phyloP scores from a whole-genome alignment of 2,329 filamentous ascomycete genomes.

The Tolypocladium nubicola region DNA sequence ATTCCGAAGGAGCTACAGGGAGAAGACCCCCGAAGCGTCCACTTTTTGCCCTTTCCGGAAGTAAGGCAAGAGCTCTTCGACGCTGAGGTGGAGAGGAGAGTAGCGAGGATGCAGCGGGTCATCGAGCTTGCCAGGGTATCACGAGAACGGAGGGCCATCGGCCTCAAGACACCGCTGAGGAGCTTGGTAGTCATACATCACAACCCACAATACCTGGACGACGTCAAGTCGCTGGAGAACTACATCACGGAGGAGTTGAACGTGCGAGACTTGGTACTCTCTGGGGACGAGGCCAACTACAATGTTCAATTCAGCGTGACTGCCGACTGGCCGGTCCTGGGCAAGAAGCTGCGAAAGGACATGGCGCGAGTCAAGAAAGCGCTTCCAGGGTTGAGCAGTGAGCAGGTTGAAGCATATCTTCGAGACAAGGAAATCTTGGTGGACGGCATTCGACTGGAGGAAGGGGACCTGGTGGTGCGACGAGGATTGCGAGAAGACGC shows the following conservation, averaged over 20 bases:
- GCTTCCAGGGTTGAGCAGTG: conserved; percentile 65
- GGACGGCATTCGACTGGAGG: conserved; percentile 73
- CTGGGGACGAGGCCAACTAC: conserved; percentile 80
- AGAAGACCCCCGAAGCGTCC: conserved; percentile 74
- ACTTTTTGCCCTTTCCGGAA: conserved; percentile 85
- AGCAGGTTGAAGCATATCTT: conserved; percentile 73
- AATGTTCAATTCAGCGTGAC: conserved; percentile 83
- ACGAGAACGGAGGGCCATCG: conserved; percentile 73
- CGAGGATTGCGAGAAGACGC: conserved; percentile 66
- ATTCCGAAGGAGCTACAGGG: conserved; percentile 62
- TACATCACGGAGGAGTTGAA: conserved; percentile 93
- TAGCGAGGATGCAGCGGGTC: conserved; percentile 87
- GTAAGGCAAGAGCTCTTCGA: conserved; percentile 85
- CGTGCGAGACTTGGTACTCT: conserved; percentile 72
- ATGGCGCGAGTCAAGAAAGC: conserved; percentile 86
- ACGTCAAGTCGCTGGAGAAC: conserved; percentile 73
- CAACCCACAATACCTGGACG: conserved; percentile 72
- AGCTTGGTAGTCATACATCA: conserved; percentile 81
- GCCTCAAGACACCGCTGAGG: conserved; percentile 84
- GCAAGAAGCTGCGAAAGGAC: conserved; percentile 96
- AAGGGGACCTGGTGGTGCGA: conserved; percentile 70
- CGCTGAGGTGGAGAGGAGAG: conserved; percentile 71
- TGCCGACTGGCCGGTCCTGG: conserved; percentile 87
- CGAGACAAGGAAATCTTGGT: conserved; percentile 65
- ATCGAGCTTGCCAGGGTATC: conserved; percentile 85